Evolutionary conservation across 257 asterid species (phyloP).

Genomic region (Thymus quinquecostatus): DNA sequence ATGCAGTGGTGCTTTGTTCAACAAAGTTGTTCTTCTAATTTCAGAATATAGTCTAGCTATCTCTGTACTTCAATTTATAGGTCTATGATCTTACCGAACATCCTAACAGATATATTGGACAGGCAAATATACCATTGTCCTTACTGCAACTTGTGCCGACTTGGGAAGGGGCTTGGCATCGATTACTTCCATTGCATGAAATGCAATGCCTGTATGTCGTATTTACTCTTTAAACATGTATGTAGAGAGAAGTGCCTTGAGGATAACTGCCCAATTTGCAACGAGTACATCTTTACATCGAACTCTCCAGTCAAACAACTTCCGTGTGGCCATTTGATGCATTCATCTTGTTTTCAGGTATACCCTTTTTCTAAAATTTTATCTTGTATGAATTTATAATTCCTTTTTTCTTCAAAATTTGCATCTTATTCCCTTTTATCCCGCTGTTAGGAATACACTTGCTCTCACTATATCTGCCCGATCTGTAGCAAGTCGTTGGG

Average conservation of each 20-base stretch:
- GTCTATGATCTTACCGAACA: conserved; percentile 9
- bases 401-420: not conserved
- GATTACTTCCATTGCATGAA: conserved; percentile 91
- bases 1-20: not conserved
- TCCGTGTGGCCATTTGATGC: conserved; percentile 92
- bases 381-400: conserved; percentile 6
- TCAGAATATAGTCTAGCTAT: not conserved
- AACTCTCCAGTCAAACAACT: conserved; percentile 77
- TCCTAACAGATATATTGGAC: conserved; percentile 50
- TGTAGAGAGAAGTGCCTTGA: conserved; percentile 87
- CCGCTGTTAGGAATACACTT: conserved; percentile 70
- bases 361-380: conserved; percentile 6
- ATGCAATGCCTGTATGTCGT: conserved; percentile 91
- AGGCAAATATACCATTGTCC: conserved; percentile 95
- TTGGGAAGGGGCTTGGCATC: conserved; percentile 84
- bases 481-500: conserved; percentile 94
- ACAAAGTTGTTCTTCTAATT: not conserved
- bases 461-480: conserved; percentile 80
- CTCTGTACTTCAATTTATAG: not conserved
- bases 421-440: conserved; percentile 28
- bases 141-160: conserved; percentile 89
- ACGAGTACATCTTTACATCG: conserved; percentile 77
- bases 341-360: conserved; percentile 90
- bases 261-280: conserved; percentile 92
- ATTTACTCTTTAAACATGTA: conserved; percentile 61